Percentiles rank a stretch among this genome's conserved stretches.
These are phyloP conservation scores for Suillus lakei DNA, from an alignment of 768 basidiomycete genomes.

Conservation along the genomic window DNA sequence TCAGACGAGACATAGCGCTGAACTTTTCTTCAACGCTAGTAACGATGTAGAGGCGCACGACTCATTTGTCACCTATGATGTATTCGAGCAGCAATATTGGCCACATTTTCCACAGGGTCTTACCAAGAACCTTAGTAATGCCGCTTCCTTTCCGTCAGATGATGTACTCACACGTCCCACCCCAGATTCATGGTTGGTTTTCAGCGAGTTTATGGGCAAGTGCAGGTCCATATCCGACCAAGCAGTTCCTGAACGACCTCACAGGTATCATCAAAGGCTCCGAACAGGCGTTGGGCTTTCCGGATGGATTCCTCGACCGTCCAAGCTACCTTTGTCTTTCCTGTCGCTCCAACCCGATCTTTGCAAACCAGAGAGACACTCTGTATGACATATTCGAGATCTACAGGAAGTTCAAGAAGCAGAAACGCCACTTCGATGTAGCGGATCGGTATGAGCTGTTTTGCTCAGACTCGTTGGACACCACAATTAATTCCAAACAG, in stretches of 20 bases:
- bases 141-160: background rate
- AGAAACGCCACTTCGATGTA: conserved; percentile 50
- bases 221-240: background rate
- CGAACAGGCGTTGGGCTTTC: conserved; percentile 47
- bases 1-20: conserved; percentile 7
- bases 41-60: conserved; percentile 22
- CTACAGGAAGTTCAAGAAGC: conserved; percentile 54
- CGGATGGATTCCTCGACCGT: conserved; percentile 45
- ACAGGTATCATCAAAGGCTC: conserved; percentile 72
- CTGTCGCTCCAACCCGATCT: conserved; percentile 54
- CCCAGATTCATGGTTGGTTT: conserved; percentile 65
- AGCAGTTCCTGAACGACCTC: background rate
- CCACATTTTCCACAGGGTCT: too few relatives aligned
- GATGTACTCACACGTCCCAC: background rate
- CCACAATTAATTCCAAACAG: conserved; percentile 32
- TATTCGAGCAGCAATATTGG: conserved; percentile 53
- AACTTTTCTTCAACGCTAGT: conserved; percentile 17
- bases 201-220: conserved; percentile 67
- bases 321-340: conserved; percentile 52
- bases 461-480: background rate
- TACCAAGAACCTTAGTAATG: too few relatives aligned
- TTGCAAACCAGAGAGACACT: conserved; percentile 49
- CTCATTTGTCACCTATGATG: conserved; percentile 46
- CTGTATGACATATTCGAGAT: conserved; percentile 58
- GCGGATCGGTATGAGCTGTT: conserved; percentile 56